phyloP scores from a whole-genome alignment of 768 basidiomycete species.

The Tricholomella constricta region DNA sequence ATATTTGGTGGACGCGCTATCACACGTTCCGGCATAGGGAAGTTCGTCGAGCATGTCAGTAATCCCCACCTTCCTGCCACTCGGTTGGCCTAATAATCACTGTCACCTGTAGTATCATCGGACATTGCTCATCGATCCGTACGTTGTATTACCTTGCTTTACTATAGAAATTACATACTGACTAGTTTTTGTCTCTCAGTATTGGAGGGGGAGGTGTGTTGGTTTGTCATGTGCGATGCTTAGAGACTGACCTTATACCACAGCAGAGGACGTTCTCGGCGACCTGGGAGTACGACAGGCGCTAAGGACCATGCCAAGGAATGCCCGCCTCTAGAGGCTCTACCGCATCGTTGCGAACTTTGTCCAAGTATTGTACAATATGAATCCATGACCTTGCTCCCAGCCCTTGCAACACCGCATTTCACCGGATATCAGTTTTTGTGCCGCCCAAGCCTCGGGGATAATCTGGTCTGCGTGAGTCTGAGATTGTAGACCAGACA shows the following conservation, averaged over 20 bases:
- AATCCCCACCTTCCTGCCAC: neutral
- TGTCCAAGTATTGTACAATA: too few relatives aligned
- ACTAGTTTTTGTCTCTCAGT: neutral
- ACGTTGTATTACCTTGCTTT: constrained; percentile 25
- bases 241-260: neutral
- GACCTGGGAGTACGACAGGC: constrained; percentile 80
- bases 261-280: constrained; percentile 68
- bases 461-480: too few relatives aligned
- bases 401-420: too few relatives aligned
- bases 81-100: neutral
- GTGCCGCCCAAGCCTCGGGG: too few relatives aligned
- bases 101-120: constrained; percentile 45
- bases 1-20: constrained; percentile 89
- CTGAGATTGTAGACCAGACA: too few relatives aligned
- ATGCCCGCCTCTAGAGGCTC: constrained; percentile 43
- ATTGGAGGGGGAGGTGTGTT: constrained; percentile 21
- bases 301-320: constrained; percentile 66
- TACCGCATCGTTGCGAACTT: neutral
- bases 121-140: constrained; percentile 55
- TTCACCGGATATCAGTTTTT: too few relatives aligned
- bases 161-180: neutral
- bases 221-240: neutral
- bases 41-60: constrained; percentile 68
- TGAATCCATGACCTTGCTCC: too few relatives aligned
- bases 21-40: constrained; percentile 82